A percentile compares a stretch with the other conserved stretches of the same genome.
Conservation (phyloP, 148 eudicot species). For the Cornus florida region DNA sequence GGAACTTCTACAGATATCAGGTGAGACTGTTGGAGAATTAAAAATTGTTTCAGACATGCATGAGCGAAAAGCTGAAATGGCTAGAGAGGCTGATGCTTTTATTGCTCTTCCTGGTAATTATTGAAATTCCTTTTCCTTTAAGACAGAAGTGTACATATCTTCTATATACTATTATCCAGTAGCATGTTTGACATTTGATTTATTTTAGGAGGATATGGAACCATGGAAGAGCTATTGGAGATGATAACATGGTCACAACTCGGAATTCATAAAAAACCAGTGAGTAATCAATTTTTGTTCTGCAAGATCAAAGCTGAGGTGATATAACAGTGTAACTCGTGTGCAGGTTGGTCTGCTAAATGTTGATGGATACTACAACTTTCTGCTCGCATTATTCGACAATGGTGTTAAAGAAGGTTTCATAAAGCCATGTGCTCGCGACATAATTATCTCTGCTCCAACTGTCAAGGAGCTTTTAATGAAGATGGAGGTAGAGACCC, state of each 20-base stretch:
- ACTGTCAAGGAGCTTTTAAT: conserved; percentile 72
- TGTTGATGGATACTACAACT: conserved; percentile 89
- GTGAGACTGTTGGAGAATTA: conserved; percentile 78
- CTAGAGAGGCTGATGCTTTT: conserved; percentile 85
- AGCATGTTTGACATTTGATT: conserved; percentile 6
- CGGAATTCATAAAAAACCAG: conserved; percentile 90
- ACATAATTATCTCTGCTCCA: conserved; percentile 77
- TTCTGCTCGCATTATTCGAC: conserved; percentile 82
- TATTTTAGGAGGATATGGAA: conserved; percentile 88
- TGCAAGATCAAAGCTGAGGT: not conserved
- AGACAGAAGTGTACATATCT: not conserved
- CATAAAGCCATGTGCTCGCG: conserved; percentile 75
- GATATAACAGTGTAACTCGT: conserved; percentile 3
- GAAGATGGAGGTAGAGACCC: conserved; percentile 65
- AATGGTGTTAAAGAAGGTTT: conserved; percentile 98
- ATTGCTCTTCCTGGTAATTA: conserved; percentile 91
- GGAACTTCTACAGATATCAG: conserved; percentile 66
- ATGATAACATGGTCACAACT: conserved; percentile 99
- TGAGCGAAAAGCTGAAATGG: conserved; percentile 97
- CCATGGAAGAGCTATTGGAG: conserved; percentile 90
- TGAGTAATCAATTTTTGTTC: conserved; percentile 20
- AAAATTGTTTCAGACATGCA: conserved; percentile 91
- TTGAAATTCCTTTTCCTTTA: not conserved
- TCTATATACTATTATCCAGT: not conserved
- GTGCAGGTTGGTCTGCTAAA: conserved; percentile 81